Evolutionary conservation across 805 yeast species (phyloP).

Genomic region (Komagataella pastoris): DNA sequence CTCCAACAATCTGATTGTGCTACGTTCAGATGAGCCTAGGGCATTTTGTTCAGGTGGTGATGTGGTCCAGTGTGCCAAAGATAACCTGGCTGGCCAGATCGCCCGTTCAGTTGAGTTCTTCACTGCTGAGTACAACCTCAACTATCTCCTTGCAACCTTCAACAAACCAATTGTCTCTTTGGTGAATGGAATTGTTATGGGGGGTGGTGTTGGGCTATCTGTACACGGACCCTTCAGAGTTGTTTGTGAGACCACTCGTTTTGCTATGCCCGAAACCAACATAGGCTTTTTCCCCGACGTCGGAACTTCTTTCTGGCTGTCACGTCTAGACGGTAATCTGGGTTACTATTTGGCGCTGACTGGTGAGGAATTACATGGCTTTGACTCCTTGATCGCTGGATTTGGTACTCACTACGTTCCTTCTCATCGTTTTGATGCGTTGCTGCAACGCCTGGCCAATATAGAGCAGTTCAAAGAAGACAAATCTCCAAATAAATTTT

Average conservation of each 20-base stretch:
- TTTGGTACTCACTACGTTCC: constrained; percentile 86
- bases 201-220: constrained; percentile 92
- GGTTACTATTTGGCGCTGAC: constrained; percentile 84
- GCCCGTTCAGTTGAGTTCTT: constrained; percentile 51
- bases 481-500: constrained; percentile 24
- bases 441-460: constrained; percentile 53
- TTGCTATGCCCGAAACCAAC: constrained; percentile 97
- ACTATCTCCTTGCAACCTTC: constrained; percentile 70
- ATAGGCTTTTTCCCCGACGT: constrained; percentile 96
- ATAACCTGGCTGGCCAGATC: constrained; percentile 33
- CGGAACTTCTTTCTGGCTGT: constrained; percentile 83
- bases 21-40: constrained; percentile 52
- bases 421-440: constrained; percentile 43
- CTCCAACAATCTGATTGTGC: constrained; percentile 48
- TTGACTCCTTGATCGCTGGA: constrained; percentile 74
- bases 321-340: constrained; percentile 66
- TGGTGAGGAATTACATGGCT: constrained; percentile 65
- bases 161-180: constrained; percentile 77
- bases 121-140: constrained; percentile 66
- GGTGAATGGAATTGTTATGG: constrained; percentile 92
- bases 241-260: constrained; percentile 80
- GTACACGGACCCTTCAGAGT: constrained; percentile 87
- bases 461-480: constrained; percentile 21
- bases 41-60: constrained; percentile 97
- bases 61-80: constrained; percentile 65